Percentiles rank a stretch among this genome's conserved stretches.
Evolutionary conservation across 2,329 filamentous ascomycete species (phyloP).

Genomic region (Alternaria hordeiaustralica): DNA sequence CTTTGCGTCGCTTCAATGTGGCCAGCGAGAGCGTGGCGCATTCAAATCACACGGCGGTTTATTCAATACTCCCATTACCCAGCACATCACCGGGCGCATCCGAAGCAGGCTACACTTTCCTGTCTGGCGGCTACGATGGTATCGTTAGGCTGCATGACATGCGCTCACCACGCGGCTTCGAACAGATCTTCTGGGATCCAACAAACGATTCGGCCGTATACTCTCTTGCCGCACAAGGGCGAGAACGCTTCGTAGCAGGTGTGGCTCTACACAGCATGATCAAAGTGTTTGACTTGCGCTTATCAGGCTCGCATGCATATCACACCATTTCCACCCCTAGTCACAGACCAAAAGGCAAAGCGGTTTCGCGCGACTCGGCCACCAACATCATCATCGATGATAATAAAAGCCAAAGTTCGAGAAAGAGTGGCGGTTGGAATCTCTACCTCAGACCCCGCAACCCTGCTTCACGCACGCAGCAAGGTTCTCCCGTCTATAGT

Average conservation of each 20-base stretch:
- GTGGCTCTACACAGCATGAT: slow-evolving; percentile 63
- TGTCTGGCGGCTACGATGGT: slow-evolving; percentile 67
- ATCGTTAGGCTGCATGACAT: slow-evolving; percentile 66
- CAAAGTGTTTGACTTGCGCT: slow-evolving; percentile 68
- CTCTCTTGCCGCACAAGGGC: slow-evolving; percentile 63
- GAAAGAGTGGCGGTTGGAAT: slow-evolving; percentile 51
- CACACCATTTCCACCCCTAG: slow-evolving; percentile 15
- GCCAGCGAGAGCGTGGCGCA: not conserved
- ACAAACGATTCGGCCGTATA: slow-evolving; percentile 66
- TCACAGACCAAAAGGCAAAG: not conserved
- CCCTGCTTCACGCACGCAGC: slow-evolving; percentile 18
- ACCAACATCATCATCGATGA: slow-evolving; percentile 22
- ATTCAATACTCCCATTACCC: slow-evolving; percentile 54
- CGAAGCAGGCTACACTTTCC: slow-evolving; percentile 58
- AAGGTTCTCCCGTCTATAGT: slow-evolving; percentile 55
- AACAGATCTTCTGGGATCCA: slow-evolving; percentile 60
- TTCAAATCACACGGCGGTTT: slow-evolving; percentile 47
- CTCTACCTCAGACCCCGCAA: slow-evolving; percentile 53
- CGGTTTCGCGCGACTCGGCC: slow-evolving; percentile 11
- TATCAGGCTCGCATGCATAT: slow-evolving; percentile 53
- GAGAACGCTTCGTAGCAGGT: slow-evolving; percentile 64
- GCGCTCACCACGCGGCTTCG: slow-evolving; percentile 57
- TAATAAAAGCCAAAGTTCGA: not conserved
- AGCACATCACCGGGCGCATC: slow-evolving; percentile 37
- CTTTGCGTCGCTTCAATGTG: slow-evolving; percentile 50